phyloP scores from a whole-genome alignment of 768 basidiomycete species.

The Mycena venus region DNA sequence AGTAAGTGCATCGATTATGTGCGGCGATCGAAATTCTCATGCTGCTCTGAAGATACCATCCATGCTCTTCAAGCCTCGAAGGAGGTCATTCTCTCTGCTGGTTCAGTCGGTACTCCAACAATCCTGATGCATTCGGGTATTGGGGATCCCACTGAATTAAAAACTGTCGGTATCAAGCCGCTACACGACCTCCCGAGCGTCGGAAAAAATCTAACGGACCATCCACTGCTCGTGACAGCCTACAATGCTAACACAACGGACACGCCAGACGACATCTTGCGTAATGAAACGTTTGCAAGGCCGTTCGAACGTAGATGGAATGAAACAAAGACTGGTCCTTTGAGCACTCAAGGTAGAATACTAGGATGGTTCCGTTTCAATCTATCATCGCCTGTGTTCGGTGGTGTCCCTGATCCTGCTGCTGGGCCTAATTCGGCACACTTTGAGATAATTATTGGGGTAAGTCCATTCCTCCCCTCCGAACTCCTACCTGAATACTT shows the following conservation, averaged over 20 bases:
- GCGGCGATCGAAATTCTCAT: no score
- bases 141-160: slow-evolving; percentile 33
- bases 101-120: slow-evolving; percentile 41
- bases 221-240: slow-evolving; percentile 10
- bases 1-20: background rate
- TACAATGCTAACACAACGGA: no score
- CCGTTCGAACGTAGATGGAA: no score
- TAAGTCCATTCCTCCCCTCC: slow-evolving; percentile 3
- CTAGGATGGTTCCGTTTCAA: slow-evolving; percentile 19
- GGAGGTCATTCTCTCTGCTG: slow-evolving; percentile 47
- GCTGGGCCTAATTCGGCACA: slow-evolving; percentile 36
- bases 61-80: no score
- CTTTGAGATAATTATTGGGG: slow-evolving; percentile 32
- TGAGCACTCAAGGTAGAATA: background rate
- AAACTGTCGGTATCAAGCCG: slow-evolving; percentile 30
- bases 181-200: slow-evolving; percentile 22
- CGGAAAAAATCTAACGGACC: slow-evolving; percentile 31
- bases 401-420: slow-evolving; percentile 30
- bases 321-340: no score
- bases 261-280: no score
- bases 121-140: slow-evolving; percentile 37
- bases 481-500: background rate
- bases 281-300: no score
- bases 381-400: no score
- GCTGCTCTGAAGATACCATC: no score